Evolutionary conservation across 306 rosid species (phyloP).

Genomic region (Pachyrhizus erosus): DNA sequence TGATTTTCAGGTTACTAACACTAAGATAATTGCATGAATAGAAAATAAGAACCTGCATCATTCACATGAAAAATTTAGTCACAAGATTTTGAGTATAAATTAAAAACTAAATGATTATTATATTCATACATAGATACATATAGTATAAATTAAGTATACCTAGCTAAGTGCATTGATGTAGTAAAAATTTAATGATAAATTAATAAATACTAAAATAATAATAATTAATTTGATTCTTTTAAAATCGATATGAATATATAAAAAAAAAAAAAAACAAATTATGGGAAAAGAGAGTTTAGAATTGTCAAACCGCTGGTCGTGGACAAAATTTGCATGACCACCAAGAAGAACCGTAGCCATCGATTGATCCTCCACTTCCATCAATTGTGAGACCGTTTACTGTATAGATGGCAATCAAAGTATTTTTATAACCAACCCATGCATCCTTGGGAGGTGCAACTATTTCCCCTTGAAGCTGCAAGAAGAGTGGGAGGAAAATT

Average conservation of each 20-base stretch:
- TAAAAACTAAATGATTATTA: too few species aligned
- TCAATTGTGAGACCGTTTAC: conserved; percentile 1
- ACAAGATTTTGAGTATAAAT: too few species aligned
- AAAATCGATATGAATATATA: too few species aligned
- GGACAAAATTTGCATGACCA: conserved; percentile 20
- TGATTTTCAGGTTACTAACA: neutral
- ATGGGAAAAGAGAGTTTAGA: too few species aligned
- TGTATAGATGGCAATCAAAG: neutral
- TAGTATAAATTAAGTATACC: too few species aligned
- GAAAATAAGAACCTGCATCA: neutral
- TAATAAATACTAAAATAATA: too few species aligned
- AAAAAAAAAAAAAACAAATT: neutral
- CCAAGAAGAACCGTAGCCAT: conserved; percentile 29
- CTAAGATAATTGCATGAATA: conserved; percentile 24
- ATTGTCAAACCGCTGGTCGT: conserved; percentile 23
- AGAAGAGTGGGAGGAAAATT: neutral
- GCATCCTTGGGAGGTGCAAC: conserved; percentile 4
- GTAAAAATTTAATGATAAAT: too few species aligned
- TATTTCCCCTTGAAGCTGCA: conserved; percentile 26
- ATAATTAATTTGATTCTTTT: too few species aligned
- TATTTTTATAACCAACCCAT: neutral
- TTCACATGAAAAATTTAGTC: neutral
- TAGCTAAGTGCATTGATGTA: too few species aligned
- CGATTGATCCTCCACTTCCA: neutral
- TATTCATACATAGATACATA: too few species aligned